phyloP scores from a whole-genome alignment of 805 yeast genomes.

The Blastobotrys peoriensis region DNA sequence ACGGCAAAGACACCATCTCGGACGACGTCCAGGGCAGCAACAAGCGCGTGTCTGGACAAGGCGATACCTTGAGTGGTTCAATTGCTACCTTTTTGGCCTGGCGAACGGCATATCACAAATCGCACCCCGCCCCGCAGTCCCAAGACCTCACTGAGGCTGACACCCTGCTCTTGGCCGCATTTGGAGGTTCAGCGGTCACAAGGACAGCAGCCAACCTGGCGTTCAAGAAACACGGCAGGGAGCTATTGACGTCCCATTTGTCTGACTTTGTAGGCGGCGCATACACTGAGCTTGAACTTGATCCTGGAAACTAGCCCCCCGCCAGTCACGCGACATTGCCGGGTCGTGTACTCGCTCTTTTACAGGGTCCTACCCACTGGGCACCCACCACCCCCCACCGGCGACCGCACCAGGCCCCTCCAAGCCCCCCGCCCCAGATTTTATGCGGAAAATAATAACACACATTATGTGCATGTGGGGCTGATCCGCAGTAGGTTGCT shows the following conservation, averaged over 20 bases:
- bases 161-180: conserved; percentile 41
- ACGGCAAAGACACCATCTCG: conserved; percentile 38
- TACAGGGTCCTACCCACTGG: no score
- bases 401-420: no score
- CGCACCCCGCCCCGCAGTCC: conserved; percentile 32
- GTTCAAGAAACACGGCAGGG: conserved; percentile 56
- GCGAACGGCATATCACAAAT: conserved; percentile 58
- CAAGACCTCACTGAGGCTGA: conserved; percentile 29
- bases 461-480: no score
- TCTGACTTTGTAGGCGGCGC: conserved; percentile 63
- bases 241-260: conserved; percentile 81
- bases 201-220: conserved; percentile 62
- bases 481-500: no score
- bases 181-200: conserved; percentile 64
- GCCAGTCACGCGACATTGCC: no score
- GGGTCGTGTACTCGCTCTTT: no score
- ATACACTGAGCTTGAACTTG: conserved; percentile 37
- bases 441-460: no score
- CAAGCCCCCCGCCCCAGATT: no score
- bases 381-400: no score
- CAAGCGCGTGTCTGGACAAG: conserved; percentile 93
- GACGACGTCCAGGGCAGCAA: conserved; percentile 55
- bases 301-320: no score
- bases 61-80: conserved; percentile 85
- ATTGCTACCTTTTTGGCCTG: conserved; percentile 79